Percentiles rank a stretch among this genome's conserved stretches.
phyloP scores from a whole-genome alignment of 1,284 basidiomycete genomes.

The Heterobasidion parviporum region DNA sequence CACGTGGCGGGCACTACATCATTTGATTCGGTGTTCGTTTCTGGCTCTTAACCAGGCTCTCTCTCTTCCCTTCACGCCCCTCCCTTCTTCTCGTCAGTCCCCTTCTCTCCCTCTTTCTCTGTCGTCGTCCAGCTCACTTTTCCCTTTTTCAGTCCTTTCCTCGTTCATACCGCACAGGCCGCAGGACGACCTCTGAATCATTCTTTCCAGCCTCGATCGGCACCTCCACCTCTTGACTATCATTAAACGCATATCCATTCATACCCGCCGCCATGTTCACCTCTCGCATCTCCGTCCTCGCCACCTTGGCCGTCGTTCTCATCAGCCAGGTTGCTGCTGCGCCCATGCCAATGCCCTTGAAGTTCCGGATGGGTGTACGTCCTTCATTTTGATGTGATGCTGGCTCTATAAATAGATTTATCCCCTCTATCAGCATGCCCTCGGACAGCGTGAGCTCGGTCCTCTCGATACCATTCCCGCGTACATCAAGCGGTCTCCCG shows the following conservation, averaged over 20 bases:
- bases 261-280: conserved; percentile 31
- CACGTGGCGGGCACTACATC: conserved; percentile 3
- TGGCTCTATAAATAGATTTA: background rate
- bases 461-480: conserved; percentile 38
- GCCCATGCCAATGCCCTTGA: conserved; percentile 35
- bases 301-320: conserved; percentile 34
- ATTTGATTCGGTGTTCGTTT: conserved; percentile 15
- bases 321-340: conserved; percentile 35
- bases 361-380: conserved; percentile 13
- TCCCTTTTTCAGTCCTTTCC: conserved; percentile 6
- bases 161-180: conserved; percentile 19
- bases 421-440: conserved; percentile 13
- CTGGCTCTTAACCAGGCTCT: conserved; percentile 6
- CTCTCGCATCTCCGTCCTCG: conserved; percentile 29
- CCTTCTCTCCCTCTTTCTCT: background rate
- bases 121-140: conserved; percentile 7
- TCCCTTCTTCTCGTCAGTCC: conserved; percentile 22
- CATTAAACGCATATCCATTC: background rate
- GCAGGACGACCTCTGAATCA: conserved; percentile 28
- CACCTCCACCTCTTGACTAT: conserved; percentile 11
- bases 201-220: conserved; percentile 10
- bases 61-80: conserved; percentile 20
- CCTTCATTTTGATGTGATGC: background rate
- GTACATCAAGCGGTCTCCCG: conserved; percentile 27
- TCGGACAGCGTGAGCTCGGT: conserved; percentile 22